Conservation (phyloP, 2,329 filamentous ascomycete species). For the Tolypocladium nubicola region DNA sequence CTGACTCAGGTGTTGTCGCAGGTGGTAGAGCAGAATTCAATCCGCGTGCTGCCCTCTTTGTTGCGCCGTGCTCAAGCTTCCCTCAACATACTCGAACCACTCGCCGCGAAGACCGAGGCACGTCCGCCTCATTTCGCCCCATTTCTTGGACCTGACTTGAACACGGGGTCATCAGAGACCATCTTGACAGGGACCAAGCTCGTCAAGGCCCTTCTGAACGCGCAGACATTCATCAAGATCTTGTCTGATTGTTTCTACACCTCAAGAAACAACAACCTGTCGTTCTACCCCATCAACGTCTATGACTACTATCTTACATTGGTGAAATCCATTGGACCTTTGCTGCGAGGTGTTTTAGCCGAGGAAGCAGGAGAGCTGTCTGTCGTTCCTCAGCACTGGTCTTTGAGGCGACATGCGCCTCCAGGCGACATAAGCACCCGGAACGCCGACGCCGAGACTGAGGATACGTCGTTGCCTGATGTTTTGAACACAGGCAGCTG, state of each 20-base stretch:
- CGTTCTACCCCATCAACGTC: slow-evolving; percentile 69
- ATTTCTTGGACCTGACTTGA: slow-evolving; percentile 41
- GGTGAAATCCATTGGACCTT: slow-evolving; percentile 61
- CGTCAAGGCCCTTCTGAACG: slow-evolving; percentile 66
- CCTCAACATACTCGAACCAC: slow-evolving; percentile 55
- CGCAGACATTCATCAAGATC: slow-evolving; percentile 66
- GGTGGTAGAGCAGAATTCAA: slow-evolving; percentile 70
- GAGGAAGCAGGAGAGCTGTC: slow-evolving; percentile 72
- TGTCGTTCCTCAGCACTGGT: slow-evolving; percentile 62
- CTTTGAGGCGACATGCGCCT: slow-evolving; percentile 21
- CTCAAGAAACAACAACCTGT: slow-evolving; percentile 50
- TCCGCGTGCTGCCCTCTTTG: slow-evolving; percentile 72
- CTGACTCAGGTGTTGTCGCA: slow-evolving; percentile 65
- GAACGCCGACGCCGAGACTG: slow-evolving; percentile 13
- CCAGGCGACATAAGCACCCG: slow-evolving; percentile 9
- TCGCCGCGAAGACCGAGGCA: slow-evolving; percentile 42
- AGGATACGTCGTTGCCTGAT: slow-evolving; percentile 20
- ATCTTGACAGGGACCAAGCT: slow-evolving; percentile 60
- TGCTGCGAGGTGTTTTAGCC: slow-evolving; percentile 72
- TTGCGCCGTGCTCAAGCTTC: slow-evolving; percentile 63
- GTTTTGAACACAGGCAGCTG: slow-evolving; percentile 18
- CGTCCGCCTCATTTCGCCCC: slow-evolving; percentile 60
- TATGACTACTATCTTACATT: slow-evolving; percentile 74
- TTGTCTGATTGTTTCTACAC: slow-evolving; percentile 65
- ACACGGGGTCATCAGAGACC: slow-evolving; percentile 23